A percentile compares a stretch with the other conserved stretches of the same genome.
Evolutionary conservation across 2,329 filamentous ascomycete species (phyloP).

Genomic region (Phyllosticta citrichinensis): DNA sequence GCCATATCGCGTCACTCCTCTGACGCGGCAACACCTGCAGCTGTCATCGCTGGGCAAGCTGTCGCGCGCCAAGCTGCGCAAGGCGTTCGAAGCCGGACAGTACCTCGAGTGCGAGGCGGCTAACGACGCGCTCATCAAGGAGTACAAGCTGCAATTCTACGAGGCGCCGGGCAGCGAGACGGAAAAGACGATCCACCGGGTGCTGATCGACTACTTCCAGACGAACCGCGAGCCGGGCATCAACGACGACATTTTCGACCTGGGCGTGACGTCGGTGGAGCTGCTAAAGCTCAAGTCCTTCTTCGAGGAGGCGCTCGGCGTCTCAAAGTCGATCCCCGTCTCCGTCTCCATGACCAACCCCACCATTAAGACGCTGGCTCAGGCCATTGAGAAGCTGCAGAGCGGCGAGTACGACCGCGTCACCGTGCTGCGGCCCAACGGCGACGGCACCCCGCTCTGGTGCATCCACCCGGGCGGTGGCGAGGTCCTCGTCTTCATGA

Average conservation of each 20-base stretch:
- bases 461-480: slow-evolving; percentile 31
- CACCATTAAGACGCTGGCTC: slow-evolving; percentile 20
- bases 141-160: not conserved
- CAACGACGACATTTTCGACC: slow-evolving; percentile 19
- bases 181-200: not conserved
- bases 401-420: slow-evolving; percentile 13
- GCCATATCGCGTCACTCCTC: slow-evolving; percentile 9
- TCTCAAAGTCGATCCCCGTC: slow-evolving; percentile 26
- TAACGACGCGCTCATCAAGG: not conserved
- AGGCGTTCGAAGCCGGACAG: slow-evolving; percentile 19
- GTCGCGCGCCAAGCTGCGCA: slow-evolving; percentile 27
- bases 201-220: not conserved
- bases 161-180: not conserved
- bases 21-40: slow-evolving; percentile 14
- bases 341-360: slow-evolving; percentile 27
- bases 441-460: slow-evolving; percentile 15
- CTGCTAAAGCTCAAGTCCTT: slow-evolving; percentile 31
- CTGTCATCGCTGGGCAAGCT: slow-evolving; percentile 35
- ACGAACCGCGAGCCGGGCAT: not conserved
- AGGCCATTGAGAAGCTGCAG: slow-evolving; percentile 14
- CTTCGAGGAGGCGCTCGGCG: slow-evolving; percentile 21
- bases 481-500: slow-evolving; percentile 31
- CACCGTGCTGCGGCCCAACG: slow-evolving; percentile 13
- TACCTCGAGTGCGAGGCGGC: slow-evolving; percentile 15
- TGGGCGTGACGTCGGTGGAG: slow-evolving; percentile 33